These are phyloP conservation scores for Curvularia eragrostidis DNA, from an alignment of 2,329 filamentous ascomycete species.

Conservation along the genomic window DNA sequence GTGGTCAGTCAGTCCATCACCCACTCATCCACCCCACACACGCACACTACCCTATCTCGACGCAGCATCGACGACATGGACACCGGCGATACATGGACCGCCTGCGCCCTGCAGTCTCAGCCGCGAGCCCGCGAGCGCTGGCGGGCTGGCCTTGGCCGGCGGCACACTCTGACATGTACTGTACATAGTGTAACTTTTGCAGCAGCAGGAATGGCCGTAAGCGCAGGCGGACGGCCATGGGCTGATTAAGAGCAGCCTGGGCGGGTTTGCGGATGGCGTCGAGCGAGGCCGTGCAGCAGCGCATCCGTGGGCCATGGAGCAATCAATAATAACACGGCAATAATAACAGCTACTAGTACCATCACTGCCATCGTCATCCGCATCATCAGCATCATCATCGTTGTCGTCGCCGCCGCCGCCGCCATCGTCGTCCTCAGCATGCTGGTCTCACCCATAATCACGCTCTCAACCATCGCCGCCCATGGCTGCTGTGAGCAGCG, in stretches of 20 bases:
- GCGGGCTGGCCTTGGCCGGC: neutral
- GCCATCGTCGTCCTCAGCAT: neutral
- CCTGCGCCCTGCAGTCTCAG: conserved; percentile 16
- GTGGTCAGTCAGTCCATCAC: too few species aligned
- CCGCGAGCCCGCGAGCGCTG: too few species aligned
- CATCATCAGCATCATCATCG: conserved; percentile 16
- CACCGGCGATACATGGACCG: conserved; percentile 14
- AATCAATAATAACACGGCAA: neutral
- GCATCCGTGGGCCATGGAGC: conserved; percentile 26
- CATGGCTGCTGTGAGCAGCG: conserved; percentile 42
- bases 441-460: neutral
- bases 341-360: conserved; percentile 1
- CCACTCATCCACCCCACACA: conserved; percentile 8
- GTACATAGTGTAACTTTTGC: conserved; percentile 1
- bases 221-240: conserved; percentile 13
- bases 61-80: neutral
- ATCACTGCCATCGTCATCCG: conserved; percentile 2
- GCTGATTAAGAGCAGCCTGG: conserved; percentile 22
- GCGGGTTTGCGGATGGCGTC: conserved; percentile 27
- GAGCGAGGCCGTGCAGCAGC: conserved; percentile 26
- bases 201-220: conserved; percentile 29
- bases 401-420: conserved; percentile 10
- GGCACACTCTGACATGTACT: conserved; percentile 12
- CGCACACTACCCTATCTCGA: neutral
- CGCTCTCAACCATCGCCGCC: conserved; percentile 35